These are phyloP conservation scores for Gynochthodes officinalis DNA, from an alignment of 257 asterid species.

Conservation along the genomic window DNA sequence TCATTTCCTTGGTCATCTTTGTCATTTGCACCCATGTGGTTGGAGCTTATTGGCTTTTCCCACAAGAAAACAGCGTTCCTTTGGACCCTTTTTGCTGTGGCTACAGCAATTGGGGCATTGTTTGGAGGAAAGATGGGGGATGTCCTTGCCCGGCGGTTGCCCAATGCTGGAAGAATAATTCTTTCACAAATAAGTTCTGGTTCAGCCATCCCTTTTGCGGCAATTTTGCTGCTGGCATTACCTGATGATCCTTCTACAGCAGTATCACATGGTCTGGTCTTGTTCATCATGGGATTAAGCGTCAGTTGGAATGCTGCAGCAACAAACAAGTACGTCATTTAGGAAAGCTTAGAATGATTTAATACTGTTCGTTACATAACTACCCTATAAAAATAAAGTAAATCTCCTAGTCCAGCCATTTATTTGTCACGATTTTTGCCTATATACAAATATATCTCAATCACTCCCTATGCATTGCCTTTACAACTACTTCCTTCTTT, in stretches of 20 bases:
- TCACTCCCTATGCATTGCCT: neutral
- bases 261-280: slow-evolving; percentile 53
- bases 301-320: slow-evolving; percentile 87
- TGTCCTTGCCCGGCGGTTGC: slow-evolving; percentile 49
- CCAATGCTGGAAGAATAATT: slow-evolving; percentile 74
- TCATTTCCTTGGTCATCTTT: slow-evolving; percentile 76
- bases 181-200: slow-evolving; percentile 83
- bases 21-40: slow-evolving; percentile 78
- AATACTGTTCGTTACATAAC: too few relatives aligned
- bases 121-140: slow-evolving; percentile 92
- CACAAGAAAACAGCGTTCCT: slow-evolving; percentile 63
- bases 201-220: slow-evolving; percentile 75
- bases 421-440: too few relatives aligned
- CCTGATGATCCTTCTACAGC: slow-evolving; percentile 65
- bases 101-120: slow-evolving; percentile 64
- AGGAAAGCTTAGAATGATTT: too few relatives aligned
- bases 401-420: too few relatives aligned
- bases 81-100: slow-evolving; percentile 56
- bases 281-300: slow-evolving; percentile 64
- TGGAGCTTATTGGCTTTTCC: slow-evolving; percentile 84
- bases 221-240: slow-evolving; percentile 62
- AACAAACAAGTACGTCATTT: slow-evolving; percentile 63
- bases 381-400: too few relatives aligned
- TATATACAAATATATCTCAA: too few relatives aligned
- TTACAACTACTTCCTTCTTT: neutral